phyloP scores from a whole-genome alignment of 495 filamentous ascomycete genomes.

The Penicillium canariense region DNA sequence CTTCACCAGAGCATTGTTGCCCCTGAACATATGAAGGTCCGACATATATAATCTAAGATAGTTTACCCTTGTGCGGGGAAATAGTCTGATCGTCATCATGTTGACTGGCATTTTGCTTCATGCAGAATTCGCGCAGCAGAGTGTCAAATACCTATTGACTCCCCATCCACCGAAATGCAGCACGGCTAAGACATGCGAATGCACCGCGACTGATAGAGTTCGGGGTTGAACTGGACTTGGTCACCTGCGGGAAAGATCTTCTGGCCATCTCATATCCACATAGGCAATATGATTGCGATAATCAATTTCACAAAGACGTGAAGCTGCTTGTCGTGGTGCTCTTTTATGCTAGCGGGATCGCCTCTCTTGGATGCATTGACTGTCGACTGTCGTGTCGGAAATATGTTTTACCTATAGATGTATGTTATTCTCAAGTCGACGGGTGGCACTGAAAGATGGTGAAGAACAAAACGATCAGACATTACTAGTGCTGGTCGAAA shows the following conservation, averaged over 20 bases:
- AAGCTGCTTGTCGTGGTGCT: background rate
- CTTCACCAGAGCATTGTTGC: too few species aligned
- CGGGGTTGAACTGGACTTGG: constrained; percentile 7
- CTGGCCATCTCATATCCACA: constrained; percentile 33
- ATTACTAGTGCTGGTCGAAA: too few species aligned
- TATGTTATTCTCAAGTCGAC: too few species aligned
- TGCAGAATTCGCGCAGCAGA: constrained; percentile 52
- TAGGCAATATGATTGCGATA: constrained; percentile 8
- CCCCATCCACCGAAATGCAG: constrained; percentile 49
- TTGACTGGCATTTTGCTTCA: constrained; percentile 32
- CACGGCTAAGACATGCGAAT: constrained; percentile 28
- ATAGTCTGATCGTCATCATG: constrained; percentile 17
- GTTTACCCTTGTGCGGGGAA: too few species aligned
- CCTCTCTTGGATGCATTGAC: too few species aligned
- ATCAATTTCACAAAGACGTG: constrained; percentile 13
- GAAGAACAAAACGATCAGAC: constrained; percentile 32
- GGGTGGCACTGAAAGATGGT: constrained; percentile 38
- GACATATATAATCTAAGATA: too few species aligned
- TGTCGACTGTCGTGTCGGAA: too few species aligned
- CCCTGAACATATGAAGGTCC: too few species aligned
- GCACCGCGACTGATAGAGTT: constrained; percentile 8
- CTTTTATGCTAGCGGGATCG: too few species aligned
- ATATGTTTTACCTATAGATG: too few species aligned
- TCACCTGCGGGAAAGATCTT: constrained; percentile 33
- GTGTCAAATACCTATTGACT: constrained; percentile 49